Evolutionary conservation across 441 rosid genomes (phyloP), one percentile per base, ranked within the genome.

Genomic region (Biscutella laevigata): DNA sequence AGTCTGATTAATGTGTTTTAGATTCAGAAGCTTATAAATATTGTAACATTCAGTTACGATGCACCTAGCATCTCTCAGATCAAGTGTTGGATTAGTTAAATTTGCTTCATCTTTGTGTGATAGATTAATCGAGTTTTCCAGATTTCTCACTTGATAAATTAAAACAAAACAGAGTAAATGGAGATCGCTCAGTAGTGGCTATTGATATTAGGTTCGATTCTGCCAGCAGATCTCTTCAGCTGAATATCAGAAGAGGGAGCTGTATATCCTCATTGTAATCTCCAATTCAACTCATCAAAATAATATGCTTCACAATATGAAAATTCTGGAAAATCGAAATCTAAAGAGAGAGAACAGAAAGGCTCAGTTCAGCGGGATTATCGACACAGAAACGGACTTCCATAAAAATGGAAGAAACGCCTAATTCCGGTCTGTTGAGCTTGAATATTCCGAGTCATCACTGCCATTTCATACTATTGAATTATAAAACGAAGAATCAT

Each of bases 391-490:
- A 68, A 78, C 71, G 59, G 47, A 21, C 40, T 62, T 35, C 57
- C 57, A 24, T 1, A n/a, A n/a, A n/a, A 24, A 3, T 17, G 12
- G 28, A 35, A 41, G 71, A 67, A 47, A 53, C 58, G 62, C 17
- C 67, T 67, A 68, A 71, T 78, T 87, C 90, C 84, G 88, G 88
- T 84, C 94, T 87, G 94, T 87, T 84, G 94, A 87, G 94, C 95
- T 87, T 84, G 95, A 84, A 81, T 59, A 67, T 71, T 68, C 66
- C 68, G 75, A 75, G 84, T 87, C 95, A 19, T 87, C 95, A 78
- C 63, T 0, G 84, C 84, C 67, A 70, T 58, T n/a, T n/a, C n/a
- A n/a, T n/a, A n/a, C n/a, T n/a, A n/a, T n/a, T n/a, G n/a, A n/a
- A n/a, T n/a, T n/a, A n/a, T n/a, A n/a, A n/a, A n/a, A n/a, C n/a